These are phyloP conservation scores for Rheum nobile DNA, from an alignment of 148 eudicot genomes.

Conservation along the genomic window DNA sequence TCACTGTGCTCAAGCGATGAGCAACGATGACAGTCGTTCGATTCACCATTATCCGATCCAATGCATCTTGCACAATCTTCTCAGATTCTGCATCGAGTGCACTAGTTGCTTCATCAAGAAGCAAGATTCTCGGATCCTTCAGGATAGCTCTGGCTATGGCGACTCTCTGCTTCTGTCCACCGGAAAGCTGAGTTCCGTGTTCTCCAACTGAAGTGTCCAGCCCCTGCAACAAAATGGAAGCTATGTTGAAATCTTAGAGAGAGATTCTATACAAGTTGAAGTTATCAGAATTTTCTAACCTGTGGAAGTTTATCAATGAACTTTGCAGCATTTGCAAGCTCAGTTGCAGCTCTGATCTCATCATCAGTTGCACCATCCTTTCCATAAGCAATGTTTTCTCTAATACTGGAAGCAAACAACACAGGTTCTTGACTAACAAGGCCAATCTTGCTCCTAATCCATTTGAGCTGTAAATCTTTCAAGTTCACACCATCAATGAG, in stretches of 20 bases:
- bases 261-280: neutral
- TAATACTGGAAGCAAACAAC: slow-evolving; percentile 41
- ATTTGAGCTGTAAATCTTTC: slow-evolving; percentile 48
- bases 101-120: slow-evolving; percentile 92
- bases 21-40: slow-evolving; percentile 78
- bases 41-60: slow-evolving; percentile 64
- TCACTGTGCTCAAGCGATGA: slow-evolving; percentile 71
- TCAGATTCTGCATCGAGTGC: slow-evolving; percentile 89
- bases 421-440: slow-evolving; percentile 76
- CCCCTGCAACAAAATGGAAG: slow-evolving; percentile 32
- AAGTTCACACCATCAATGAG: slow-evolving; percentile 51
- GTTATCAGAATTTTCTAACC: slow-evolving; percentile 16
- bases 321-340: slow-evolving; percentile 57
- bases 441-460: slow-evolving; percentile 57
- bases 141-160: slow-evolving; percentile 85
- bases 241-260: neutral
- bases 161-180: slow-evolving; percentile 85
- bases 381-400: slow-evolving; percentile 59
- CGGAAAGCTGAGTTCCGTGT: slow-evolving; percentile 74
- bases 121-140: slow-evolving; percentile 67
- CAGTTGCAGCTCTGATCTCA: slow-evolving; percentile 48
- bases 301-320: slow-evolving; percentile 57
- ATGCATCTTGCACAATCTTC: slow-evolving; percentile 71
- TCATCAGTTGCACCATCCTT: slow-evolving; percentile 40
- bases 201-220: slow-evolving; percentile 80